Conservation (phyloP, 192 early-diverging fungal species). For the Polychytrium aggregatum region DNA sequence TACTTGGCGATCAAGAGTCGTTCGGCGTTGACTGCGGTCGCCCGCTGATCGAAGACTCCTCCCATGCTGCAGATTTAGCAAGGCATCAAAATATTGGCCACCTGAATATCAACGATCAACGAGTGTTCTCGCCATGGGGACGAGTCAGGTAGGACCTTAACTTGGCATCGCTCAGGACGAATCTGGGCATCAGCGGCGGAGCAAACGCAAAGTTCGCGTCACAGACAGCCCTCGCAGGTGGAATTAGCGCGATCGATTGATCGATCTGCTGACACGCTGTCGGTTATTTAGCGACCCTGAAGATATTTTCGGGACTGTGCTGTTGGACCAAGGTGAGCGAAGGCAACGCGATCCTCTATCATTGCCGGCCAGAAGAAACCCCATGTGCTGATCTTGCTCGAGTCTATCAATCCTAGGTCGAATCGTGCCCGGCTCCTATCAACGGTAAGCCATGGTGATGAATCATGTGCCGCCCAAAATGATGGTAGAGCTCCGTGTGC, state of each 20-base stretch:
- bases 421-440: constrained; percentile 15
- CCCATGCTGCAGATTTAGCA: constrained; percentile 11
- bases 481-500: not conserved
- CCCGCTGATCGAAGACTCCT: too few species aligned
- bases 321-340: constrained; percentile 20
- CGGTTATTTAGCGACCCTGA: constrained; percentile 28
- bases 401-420: not conserved
- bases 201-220: not conserved
- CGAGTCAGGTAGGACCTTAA: constrained; percentile 21
- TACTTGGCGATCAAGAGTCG: too few species aligned
- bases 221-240: not conserved
- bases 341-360: too few species aligned
- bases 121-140: constrained; percentile 20
- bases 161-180: too few species aligned
- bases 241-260: not conserved
- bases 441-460: constrained; percentile 1
- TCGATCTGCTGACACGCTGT: not conserved
- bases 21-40: too few species aligned
- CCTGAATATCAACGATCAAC: constrained; percentile 29
- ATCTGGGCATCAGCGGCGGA: too few species aligned
- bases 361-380: too few species aligned
- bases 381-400: not conserved
- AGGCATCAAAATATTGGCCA: constrained; percentile 27
- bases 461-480: not conserved
- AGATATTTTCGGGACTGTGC: constrained; percentile 27